Evolutionary conservation across 2,329 filamentous ascomycete genomes (phyloP).

Genomic region (Ceratocystis diversiconidia): DNA sequence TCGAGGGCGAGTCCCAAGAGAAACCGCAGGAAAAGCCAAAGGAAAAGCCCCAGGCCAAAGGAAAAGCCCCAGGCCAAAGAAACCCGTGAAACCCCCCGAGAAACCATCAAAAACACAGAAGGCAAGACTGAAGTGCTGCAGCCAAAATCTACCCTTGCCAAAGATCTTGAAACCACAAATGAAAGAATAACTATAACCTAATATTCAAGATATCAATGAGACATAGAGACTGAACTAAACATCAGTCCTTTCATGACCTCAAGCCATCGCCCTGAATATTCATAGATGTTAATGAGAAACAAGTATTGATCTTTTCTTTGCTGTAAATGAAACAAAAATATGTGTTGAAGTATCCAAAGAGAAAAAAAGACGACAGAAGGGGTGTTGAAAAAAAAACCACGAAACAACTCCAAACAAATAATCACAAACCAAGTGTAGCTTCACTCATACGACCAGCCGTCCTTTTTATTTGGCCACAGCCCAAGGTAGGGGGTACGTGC

Average conservation of each 20-base stretch:
- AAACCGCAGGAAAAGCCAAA: slow-evolving; percentile 21
- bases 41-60: neutral
- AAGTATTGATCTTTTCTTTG: neutral
- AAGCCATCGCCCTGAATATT: neutral
- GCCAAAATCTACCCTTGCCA: neutral
- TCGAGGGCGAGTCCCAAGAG: neutral
- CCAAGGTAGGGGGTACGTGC: slow-evolving; percentile 61
- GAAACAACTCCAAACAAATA: neutral
- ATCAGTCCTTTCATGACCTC: neutral
- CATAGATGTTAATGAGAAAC: neutral
- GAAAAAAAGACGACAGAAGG: neutral
- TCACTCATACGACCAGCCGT: neutral
- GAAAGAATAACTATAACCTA: neutral
- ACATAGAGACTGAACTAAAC: neutral
- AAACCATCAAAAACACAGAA: neutral
- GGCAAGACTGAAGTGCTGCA: neutral
- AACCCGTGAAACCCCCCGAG: neutral
- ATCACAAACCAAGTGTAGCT: neutral
- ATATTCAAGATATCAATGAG: neutral
- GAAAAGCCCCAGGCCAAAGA: too few species aligned
- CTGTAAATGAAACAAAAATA: neutral
- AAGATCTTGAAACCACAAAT: neutral
- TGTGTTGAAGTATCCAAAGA: slow-evolving; percentile 4
- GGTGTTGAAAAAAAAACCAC: neutral
- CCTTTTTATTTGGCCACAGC: slow-evolving; percentile 25